A percentile compares a stretch with the other conserved stretches of the same genome.
These are phyloP conservation scores for Bromus sterilis DNA, from an alignment of 176 grass and related monocot species.

Conservation along the genomic window DNA sequence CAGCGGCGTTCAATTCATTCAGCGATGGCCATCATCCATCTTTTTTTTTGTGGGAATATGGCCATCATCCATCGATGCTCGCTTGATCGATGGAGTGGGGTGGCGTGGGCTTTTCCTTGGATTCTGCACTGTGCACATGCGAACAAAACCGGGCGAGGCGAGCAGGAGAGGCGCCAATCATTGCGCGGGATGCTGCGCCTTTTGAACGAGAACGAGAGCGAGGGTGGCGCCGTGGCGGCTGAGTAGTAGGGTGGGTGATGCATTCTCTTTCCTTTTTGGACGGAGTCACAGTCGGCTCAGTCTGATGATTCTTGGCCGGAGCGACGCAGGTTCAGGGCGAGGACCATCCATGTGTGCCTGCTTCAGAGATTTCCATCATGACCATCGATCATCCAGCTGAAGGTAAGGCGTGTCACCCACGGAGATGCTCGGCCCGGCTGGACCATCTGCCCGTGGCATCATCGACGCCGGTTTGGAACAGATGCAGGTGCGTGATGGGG, in stretches of 20 bases:
- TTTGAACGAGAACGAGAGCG: background rate
- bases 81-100: background rate
- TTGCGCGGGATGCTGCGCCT: background rate
- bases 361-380: conserved; percentile 14
- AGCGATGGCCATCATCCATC: too few species aligned
- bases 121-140: conserved; percentile 13
- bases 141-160: background rate
- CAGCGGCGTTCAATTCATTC: too few species aligned
- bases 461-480: background rate
- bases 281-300: background rate
- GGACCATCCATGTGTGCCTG: background rate
- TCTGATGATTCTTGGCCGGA: background rate
- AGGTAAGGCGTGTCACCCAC: background rate
- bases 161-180: background rate
- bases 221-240: background rate
- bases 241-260: background rate
- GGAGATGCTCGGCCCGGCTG: background rate
- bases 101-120: background rate
- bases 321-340: background rate
- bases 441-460: background rate
- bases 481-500: background rate
- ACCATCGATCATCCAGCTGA: background rate
- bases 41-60: too few species aligned
- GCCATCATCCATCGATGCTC: too few species aligned
- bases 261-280: background rate